phyloP scores from a whole-genome alignment of 1,139 yeast species.

The Meyerozyma guilliermondii region DNA sequence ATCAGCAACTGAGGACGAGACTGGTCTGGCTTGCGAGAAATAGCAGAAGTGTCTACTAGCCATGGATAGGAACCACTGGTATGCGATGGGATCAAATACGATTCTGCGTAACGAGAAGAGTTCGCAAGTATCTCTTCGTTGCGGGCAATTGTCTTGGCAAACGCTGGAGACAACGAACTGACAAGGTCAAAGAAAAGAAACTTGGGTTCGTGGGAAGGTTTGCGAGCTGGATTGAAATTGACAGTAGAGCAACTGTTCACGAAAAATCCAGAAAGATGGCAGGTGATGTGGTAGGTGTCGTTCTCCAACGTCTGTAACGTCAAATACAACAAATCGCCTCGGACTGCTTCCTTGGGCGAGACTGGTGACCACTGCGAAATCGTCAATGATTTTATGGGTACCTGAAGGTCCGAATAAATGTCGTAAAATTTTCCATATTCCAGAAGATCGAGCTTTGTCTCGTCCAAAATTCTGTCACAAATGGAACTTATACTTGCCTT shows the following conservation, averaged over 20 bases:
- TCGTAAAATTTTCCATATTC: constrained; percentile 15
- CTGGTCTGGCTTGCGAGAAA: constrained; percentile 45
- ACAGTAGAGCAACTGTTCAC: constrained; percentile 64
- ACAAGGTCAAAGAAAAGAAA: constrained; percentile 51
- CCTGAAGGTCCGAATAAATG: constrained; percentile 19
- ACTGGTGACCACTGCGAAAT: constrained; percentile 89
- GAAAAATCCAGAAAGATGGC: constrained; percentile 73
- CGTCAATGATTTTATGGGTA: constrained; percentile 50
- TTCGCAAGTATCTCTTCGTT: constrained; percentile 39
- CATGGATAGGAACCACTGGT: constrained; percentile 68
- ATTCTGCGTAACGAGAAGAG: constrained; percentile 49
- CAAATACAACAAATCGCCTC: constrained; percentile 80
- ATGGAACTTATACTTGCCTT: constrained; percentile 12
- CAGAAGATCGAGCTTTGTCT: constrained; percentile 7
- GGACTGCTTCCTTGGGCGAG: constrained; percentile 54
- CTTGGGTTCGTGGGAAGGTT: constrained; percentile 34
- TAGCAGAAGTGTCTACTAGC: constrained; percentile 43
- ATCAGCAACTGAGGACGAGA: constrained; percentile 59
- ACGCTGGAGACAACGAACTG: constrained; percentile 49
- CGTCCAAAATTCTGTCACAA: constrained; percentile 11
- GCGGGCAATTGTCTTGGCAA: constrained; percentile 33
- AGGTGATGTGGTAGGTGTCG: constrained; percentile 72
- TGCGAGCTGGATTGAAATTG: constrained; percentile 63
- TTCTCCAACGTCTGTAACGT: constrained; percentile 75
- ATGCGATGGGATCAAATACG: constrained; percentile 57